Conservation (phyloP, 352 stramenopile genomes). For the Globisporangium middletonii region DNA sequence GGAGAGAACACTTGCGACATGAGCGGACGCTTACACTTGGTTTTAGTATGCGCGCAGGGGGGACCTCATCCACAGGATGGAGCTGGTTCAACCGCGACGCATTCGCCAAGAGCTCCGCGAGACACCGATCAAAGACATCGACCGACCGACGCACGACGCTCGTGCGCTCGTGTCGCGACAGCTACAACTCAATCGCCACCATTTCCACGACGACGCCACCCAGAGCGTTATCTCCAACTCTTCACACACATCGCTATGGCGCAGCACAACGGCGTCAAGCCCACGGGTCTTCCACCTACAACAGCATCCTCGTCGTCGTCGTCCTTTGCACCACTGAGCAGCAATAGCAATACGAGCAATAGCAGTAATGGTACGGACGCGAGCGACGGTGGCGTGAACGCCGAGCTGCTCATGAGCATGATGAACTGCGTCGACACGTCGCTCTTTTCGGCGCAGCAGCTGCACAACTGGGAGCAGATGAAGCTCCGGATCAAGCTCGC, state of each 20-base stretch:
- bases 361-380: background rate
- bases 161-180: too few species aligned
- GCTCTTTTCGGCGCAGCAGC: conserved; percentile 64
- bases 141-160: too few species aligned
- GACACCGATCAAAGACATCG: too few species aligned
- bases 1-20: too few species aligned
- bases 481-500: conserved; percentile 53
- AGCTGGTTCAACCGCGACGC: too few species aligned
- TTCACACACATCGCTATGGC: background rate
- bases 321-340: background rate
- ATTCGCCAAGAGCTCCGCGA: too few species aligned
- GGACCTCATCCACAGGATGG: too few species aligned
- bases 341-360: background rate
- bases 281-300: background rate
- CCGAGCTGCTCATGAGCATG: conserved; percentile 73
- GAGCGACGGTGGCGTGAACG: conserved; percentile 30
- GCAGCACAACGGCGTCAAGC: background rate
- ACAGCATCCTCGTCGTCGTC: background rate
- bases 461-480: conserved; percentile 78
- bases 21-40: too few species aligned
- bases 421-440: conserved; percentile 85
- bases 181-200: too few species aligned
- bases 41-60: too few species aligned
- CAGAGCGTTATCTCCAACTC: too few species aligned
- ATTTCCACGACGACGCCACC: too few species aligned